Base-by-base conservation (phyloP, 768 basidiomycete genomes). In the Boletus rubescentipes region DNA sequence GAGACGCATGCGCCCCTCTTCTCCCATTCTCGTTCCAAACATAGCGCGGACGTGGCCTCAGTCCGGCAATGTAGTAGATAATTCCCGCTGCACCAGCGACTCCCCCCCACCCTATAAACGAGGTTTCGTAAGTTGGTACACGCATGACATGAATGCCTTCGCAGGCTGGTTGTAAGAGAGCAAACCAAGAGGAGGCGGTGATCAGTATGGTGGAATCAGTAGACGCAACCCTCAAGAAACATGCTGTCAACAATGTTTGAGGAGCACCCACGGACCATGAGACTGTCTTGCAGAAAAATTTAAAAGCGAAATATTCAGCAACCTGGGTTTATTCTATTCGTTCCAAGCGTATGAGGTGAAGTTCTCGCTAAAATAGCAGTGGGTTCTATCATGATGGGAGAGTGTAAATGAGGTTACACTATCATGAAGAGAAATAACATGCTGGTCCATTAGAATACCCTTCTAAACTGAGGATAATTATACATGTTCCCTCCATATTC, bases 141-240 rank as follows among this genome's bases (percentile, higher is more conserved):
- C n/a, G n/a, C n/a, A n/a, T n/a, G n/a, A n/a, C n/a, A n/a, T n/a
- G n/a, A n/a, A n/a, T n/a, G n/a, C n/a, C n/a, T n/a, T n/a, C n/a
- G n/a, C n/a, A n/a, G n/a, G n/a, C n/a, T n/a, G n/a, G n/a, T n/a
- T n/a, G n/a, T n/a, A n/a, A n/a, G n/a, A n/a, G n/a, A n/a, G n/a
- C n/a, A n/a, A n/a, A n/a, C n/a, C n/a, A n/a, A n/a, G n/a, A n/a
- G n/a, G n/a, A n/a, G n/a, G n/a, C n/a, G n/a, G n/a, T n/a, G n/a
- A 70, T 82, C 10, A 69, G 65, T 5, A 77, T 81, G 75, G 73
- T 74, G 4, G 77, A 78, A 57, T 63, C 79, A 6, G 74, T 79
- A 12, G 73, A 74, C 26, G 65, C 59, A 4, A 75, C 77, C 11
- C 47, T 77, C 7, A 72, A 68, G 61, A 66, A 55, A 41, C 26